phyloP scores from a whole-genome alignment of 2,329 filamentous ascomycete species.

The Plenodomus biglobosus region DNA sequence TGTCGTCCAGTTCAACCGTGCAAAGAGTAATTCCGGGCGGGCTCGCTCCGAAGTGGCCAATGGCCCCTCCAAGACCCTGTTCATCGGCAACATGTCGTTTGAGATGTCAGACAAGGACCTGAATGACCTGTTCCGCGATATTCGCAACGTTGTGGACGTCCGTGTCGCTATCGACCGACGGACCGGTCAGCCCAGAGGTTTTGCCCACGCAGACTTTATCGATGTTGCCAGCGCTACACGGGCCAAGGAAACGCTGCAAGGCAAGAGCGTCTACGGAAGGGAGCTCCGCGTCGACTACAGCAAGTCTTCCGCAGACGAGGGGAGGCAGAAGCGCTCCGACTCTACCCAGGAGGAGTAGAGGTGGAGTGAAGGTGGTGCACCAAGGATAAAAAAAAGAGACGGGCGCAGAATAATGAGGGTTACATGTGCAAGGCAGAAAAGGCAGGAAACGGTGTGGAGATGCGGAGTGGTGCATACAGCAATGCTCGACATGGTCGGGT shows the following conservation, averaged over 20 bases:
- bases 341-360: conserved; percentile 14
- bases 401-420: neutral
- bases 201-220: conserved; percentile 79
- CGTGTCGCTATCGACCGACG: conserved; percentile 80
- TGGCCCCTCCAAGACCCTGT: conserved; percentile 66
- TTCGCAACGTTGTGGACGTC: conserved; percentile 72
- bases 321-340: conserved; percentile 14
- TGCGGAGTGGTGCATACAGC: neutral
- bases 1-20: conserved; percentile 60
- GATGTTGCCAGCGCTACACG: conserved; percentile 65
- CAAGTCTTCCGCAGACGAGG: conserved; percentile 18
- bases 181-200: conserved; percentile 79
- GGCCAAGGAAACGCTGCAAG: conserved; percentile 59
- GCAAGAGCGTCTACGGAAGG: conserved; percentile 66
- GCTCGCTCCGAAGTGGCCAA: conserved; percentile 23
- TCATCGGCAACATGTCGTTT: conserved; percentile 83
- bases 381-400: neutral
- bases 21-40: conserved; percentile 7
- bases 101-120: conserved; percentile 83
- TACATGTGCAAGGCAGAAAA: neutral
- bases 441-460: neutral
- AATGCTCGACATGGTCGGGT: neutral
- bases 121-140: conserved; percentile 71
- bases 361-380: too few species aligned
- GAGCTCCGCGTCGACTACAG: conserved; percentile 67